Conservation (phyloP, 768 basidiomycete genomes). For the Suillus weaverae region DNA sequence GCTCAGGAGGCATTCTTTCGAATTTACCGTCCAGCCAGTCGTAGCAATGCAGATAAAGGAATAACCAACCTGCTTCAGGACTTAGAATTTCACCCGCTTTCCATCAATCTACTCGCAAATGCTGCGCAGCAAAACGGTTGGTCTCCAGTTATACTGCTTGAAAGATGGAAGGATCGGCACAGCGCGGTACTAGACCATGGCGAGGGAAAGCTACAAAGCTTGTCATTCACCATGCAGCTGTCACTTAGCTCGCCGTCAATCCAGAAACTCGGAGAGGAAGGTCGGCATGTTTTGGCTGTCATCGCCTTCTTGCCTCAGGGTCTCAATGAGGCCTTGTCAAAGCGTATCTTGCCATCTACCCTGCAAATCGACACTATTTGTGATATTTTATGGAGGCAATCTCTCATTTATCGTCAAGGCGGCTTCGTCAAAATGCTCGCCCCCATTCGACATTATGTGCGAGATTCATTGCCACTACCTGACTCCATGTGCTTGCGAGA, state of each 20-base stretch:
- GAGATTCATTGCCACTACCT: background rate
- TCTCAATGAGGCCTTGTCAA: background rate
- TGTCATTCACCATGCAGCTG: background rate
- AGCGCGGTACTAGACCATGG: background rate
- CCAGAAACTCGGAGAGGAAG: background rate
- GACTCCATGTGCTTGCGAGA: background rate
- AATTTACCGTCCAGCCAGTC: background rate
- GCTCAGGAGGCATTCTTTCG: background rate
- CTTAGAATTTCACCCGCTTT: background rate
- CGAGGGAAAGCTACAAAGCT: background rate
- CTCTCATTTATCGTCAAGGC: background rate
- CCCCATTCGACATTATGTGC: conserved; percentile 1
- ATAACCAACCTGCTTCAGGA: background rate
- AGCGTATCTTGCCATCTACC: background rate
- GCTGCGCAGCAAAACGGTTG: background rate
- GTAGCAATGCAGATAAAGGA: too few species aligned
- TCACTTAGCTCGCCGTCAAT: background rate
- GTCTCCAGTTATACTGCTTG: background rate
- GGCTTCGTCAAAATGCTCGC: background rate
- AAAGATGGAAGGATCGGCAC: background rate
- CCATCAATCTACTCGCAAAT: background rate
- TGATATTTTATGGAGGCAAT: background rate
- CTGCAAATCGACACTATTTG: background rate
- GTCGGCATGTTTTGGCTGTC: background rate
- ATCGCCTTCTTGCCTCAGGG: conserved; percentile 8